Base-by-base conservation (phyloP, 768 basidiomycete genomes). In the Boletus edulis region DNA sequence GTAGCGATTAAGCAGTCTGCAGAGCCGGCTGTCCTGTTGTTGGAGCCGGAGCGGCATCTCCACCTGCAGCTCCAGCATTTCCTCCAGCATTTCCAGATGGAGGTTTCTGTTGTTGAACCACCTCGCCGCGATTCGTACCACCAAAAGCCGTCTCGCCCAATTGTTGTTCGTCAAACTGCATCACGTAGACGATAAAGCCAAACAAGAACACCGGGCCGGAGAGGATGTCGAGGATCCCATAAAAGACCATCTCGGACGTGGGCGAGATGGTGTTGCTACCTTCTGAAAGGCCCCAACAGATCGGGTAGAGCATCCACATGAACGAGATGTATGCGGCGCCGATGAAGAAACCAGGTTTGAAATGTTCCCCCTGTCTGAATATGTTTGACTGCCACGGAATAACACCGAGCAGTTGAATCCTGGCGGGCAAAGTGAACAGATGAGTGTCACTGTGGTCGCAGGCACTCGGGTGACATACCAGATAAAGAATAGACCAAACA, bases 301-400 rank as follows among this genome's bases (percentile, higher is more conserved):
- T 76, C 11, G 83, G 80, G 70, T 84, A 84, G n/a, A 81, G 59
- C 53, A 79, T 52, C 78, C 80, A 83, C 59, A 84, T 71, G 68
- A 82, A 74, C n/a, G 76, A 72, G 56, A 85, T 72, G 69, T 76
- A 76, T 14, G 58, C 60, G 4, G 79, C 76, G n/a, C 75, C 73
- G 18, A 52, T 27, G 15, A 68, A 53, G 61, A 72, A 76, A 6
- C 67, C 64, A 5, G 27, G 17, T 17, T 67, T 69, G 31, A 71
- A 65, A 11, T 50, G 24, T 22, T 22, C 51, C 0, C 52, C 61
- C 12, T 62, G 60, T 37, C 65, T 58, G 63, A 68, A 72, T 20
- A 65, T 62, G 18, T 57, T 64, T 14, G 22, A 24, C 20, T 27
- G 15, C 6, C 18, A 10, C 12, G n/a, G 13, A 12, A 67, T 67